Conservation (phyloP, 2,329 filamentous ascomycete genomes). For the Penicillium sp. region DNA sequence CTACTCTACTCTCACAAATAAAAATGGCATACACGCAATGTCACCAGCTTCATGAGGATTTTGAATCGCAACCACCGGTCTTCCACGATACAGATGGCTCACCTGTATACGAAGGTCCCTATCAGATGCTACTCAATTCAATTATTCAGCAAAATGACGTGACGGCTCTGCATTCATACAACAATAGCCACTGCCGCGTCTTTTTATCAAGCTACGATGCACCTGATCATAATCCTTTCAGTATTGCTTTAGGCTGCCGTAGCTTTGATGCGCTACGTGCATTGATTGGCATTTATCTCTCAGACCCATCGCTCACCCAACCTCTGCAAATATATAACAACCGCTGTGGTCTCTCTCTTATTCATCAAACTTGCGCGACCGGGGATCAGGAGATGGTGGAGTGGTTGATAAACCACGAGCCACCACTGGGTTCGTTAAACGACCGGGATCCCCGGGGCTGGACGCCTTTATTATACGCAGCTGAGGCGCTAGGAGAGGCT, state of each 20-base stretch:
- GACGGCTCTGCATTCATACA: neutral
- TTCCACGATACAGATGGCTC: neutral
- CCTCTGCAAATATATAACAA: neutral
- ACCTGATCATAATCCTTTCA: neutral
- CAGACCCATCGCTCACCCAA: neutral
- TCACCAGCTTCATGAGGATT: neutral
- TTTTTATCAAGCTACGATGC: neutral
- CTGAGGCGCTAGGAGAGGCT: neutral
- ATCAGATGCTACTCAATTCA: neutral
- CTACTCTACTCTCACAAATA: too few species aligned
- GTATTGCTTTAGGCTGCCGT: neutral
- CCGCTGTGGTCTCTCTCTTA: neutral
- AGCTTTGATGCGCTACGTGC: neutral
- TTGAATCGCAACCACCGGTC: neutral
- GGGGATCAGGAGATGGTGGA: neutral
- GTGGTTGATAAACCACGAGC: neutral
- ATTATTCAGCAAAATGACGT: neutral
- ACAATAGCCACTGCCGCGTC: neutral
- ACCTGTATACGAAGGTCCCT: neutral
- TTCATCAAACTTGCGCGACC: neutral
- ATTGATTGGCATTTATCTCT: neutral
- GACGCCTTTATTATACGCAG: neutral
- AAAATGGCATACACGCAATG: neutral
- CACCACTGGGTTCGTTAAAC: neutral
- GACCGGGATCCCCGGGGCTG: neutral